Base-by-base conservation (phyloP, 2,329 filamentous ascomycete species). In the Fusarium sp. region DNA sequence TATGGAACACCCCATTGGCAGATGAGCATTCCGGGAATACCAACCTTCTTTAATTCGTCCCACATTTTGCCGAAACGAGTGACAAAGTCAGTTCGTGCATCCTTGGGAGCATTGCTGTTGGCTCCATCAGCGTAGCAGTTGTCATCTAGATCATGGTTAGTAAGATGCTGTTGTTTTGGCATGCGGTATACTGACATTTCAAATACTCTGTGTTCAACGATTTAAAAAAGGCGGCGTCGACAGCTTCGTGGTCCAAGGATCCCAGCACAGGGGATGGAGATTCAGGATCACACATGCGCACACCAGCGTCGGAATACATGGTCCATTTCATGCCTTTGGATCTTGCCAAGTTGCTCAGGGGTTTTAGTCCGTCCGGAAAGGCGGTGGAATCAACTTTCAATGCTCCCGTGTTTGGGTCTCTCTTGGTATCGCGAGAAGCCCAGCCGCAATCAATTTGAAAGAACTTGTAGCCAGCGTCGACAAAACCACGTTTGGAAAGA, bases 311-410 rank as follows among this genome's bases (percentile, higher is more conserved):
- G 7, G 49, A 52, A 52, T 43, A 52, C 49, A 52, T 52, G 2
- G 49, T 52, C 49, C 49, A 52, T 5, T 52, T 52, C 36, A 52
- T 52, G 18, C 49, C 49, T 20, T 43, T 52, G n/a, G 49, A 52
- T 4, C 49, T 52, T 14, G 49, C 36, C 18, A 43, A 43, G 36
- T 52, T 24, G 4, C 49, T 43, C 9, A 52, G 20, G 13, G 36
- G 49, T 14, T 52, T 52, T 3, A 52, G 24, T 2, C 36, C 49
- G 7, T 52, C 38, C 5, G 49, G 36, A 7, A 52, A 52, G 18
- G 24, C 24, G 31, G 6, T n/a, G 6, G 24, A 14, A 14, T 52
- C 49, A 52, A 52, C 20, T 7, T 52, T 43, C n/a, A 52, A 3
- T 17, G 18, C 18, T 17, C 49, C 49, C 9, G 49, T 52, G 15